Base-by-base conservation (phyloP, 1,139 yeast species). In the Geotrichum restrictum region DNA sequence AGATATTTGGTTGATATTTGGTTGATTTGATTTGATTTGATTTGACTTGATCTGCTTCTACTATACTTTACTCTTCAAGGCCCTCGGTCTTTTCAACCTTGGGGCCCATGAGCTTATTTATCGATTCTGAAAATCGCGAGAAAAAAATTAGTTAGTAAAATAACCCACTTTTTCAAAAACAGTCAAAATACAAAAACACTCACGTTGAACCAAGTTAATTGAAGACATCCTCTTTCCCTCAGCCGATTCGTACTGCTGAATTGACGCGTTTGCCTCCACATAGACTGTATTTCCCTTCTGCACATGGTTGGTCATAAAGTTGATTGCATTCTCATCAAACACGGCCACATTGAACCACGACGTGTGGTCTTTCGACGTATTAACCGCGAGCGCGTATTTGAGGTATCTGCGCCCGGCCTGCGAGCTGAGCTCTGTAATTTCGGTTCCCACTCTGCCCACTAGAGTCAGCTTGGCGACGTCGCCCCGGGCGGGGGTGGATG, bases 331-430 rank as follows among this genome's bases (percentile, higher is more conserved):
- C 56, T 75, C 78, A 59, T 74, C 78, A 69, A 82, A 82, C 40
- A 78, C 80, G 21, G 82, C 77, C 54, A 82, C 69, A 61, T 80
- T 79, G 73, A 77, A 82, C 87, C 88, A 82, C 42, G 82, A 79
- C 45, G 84, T 75, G 27, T 70, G 73, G 48, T 77, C 79, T 57
- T 70, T 74, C 63, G 76, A 74, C 40, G 78, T 73, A 64, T 75
- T 77, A 53, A 82, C 85, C 3, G 87, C 88, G 56, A 82, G 65
- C 31, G 84, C 72, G 68, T 82, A 83, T 63, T 75, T 76, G 57
- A 80, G 63, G 68, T 76, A 81, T 53, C 71, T 74, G 54, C 67
- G 73, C 59, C 84, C 83, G 48, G 70, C 62, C 52, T 77, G 67
- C 36, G 81, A 69, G 51, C 72, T 71, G 49, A 63, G 63, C 52